These are phyloP conservation scores for Caryopteris hybrid DNA, from an alignment of 305 asterid species.

Conservation along the genomic window DNA sequence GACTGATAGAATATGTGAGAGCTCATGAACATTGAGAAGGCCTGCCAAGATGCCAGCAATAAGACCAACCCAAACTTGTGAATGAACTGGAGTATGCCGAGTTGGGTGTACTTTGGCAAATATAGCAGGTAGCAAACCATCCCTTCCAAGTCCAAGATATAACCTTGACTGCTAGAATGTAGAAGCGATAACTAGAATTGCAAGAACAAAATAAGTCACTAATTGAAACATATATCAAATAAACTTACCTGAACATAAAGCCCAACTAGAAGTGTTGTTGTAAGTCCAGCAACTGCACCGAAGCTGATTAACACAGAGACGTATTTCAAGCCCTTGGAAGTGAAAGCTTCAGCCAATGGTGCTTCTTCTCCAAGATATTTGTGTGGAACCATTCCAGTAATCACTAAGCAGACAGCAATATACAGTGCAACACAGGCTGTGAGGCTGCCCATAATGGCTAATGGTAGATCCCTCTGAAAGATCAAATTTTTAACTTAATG, in stretches of 20 bases:
- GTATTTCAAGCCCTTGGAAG: constrained; percentile 44
- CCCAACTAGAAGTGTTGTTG: constrained; percentile 87
- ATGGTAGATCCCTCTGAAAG: constrained; percentile 86
- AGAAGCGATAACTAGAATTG: constrained; percentile 13
- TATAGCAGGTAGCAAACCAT: constrained; percentile 77
- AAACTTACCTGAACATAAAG: constrained; percentile 80
- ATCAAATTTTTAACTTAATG: constrained; percentile 17
- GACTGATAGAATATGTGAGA: constrained; percentile 65
- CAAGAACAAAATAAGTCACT: background rate
- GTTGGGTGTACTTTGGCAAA: constrained; percentile 75
- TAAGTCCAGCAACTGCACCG: constrained; percentile 51
- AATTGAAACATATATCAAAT: background rate
- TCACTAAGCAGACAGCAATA: constrained; percentile 80
- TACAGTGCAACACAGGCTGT: constrained; percentile 63
- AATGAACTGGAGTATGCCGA: constrained; percentile 81
- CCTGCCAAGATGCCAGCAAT: constrained; percentile 58
- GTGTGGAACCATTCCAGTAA: constrained; percentile 98
- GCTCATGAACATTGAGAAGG: constrained; percentile 52
- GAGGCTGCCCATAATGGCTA: constrained; percentile 94
- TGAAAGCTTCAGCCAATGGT: constrained; percentile 89
- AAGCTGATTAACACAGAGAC: constrained; percentile 41
- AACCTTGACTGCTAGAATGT: constrained; percentile 62
- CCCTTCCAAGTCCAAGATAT: constrained; percentile 97
- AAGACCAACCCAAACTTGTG: constrained; percentile 92
- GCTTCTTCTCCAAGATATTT: constrained; percentile 84